phyloP scores from a whole-genome alignment of 2,329 filamentous ascomycete species.

The Fusarium guadeloupense region DNA sequence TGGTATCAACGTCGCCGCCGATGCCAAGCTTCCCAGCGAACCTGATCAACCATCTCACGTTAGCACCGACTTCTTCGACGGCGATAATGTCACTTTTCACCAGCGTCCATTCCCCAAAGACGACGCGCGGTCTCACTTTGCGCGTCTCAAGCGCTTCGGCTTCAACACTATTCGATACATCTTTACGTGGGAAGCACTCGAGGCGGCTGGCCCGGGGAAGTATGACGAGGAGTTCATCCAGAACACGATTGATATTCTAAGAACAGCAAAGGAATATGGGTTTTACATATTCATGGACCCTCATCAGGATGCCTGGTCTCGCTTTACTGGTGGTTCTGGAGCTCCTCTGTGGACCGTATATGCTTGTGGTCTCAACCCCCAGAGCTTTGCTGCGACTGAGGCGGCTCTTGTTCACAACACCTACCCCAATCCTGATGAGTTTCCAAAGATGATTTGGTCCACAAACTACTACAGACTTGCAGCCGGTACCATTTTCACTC shows the following conservation, averaged over 20 bases:
- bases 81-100: constrained; percentile 90
- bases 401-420: constrained; percentile 96
- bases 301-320: constrained; percentile 98
- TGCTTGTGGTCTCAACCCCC: constrained; percentile 89
- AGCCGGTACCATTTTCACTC: constrained; percentile 88
- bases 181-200: constrained; percentile 99
- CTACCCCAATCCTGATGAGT: constrained; percentile 82
- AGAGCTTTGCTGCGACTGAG: constrained; percentile 84
- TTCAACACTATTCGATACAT: constrained; percentile 97
- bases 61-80: constrained; percentile 85
- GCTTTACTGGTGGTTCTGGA: constrained; percentile 92
- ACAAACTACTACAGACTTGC: constrained; percentile 94
- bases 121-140: constrained; percentile 87
- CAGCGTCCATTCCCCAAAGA: constrained; percentile 83
- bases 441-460: constrained; percentile 99
- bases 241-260: constrained; percentile 86
- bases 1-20: constrained; percentile 92
- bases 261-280: constrained; percentile 86
- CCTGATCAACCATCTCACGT: constrained; percentile 86
- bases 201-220: constrained; percentile 86
- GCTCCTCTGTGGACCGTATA: constrained; percentile 98
- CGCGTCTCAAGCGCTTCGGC: constrained; percentile 84
- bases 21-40: constrained; percentile 86
- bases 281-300: constrained; percentile 99
- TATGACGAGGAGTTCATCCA: constrained; percentile 96